Conservation (phyloP, 805 yeast genomes). For the Teunomyces kruisii region DNA sequence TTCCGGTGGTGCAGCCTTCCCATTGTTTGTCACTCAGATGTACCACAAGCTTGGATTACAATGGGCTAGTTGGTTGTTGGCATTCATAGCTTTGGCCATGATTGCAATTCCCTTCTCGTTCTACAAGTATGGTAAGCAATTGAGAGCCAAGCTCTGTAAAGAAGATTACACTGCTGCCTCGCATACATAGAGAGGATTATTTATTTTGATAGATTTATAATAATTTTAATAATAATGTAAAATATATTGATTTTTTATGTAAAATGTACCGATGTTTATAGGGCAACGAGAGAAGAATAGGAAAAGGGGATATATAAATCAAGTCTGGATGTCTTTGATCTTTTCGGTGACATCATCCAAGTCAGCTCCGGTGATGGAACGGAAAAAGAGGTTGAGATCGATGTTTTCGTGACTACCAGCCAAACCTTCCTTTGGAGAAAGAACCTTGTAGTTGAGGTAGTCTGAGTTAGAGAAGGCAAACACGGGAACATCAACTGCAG, state of each 20-base stretch:
- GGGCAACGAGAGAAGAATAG: not conserved
- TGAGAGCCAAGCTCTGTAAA: conserved; percentile 66
- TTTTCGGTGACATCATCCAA: conserved; percentile 49
- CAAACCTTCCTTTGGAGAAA: conserved; percentile 42
- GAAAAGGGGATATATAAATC: not conserved
- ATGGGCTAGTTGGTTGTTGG: conserved; percentile 81
- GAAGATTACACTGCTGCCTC: conserved; percentile 50
- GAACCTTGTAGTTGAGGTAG: conserved; percentile 36
- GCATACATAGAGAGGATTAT: not conserved
- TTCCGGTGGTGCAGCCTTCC: conserved; percentile 87
- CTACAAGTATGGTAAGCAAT: conserved; percentile 60
- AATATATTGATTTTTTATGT: not conserved
- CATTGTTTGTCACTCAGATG: conserved; percentile 80
- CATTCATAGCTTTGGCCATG: conserved; percentile 78
- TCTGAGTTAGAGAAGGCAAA: conserved; percentile 72
- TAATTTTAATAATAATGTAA: not conserved
- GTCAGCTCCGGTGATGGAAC: conserved; percentile 47
- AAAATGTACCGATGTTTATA: not conserved
- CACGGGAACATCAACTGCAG: conserved; percentile 92
- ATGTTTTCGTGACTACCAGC: conserved; percentile 85
- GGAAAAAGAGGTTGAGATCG: conserved; percentile 79
- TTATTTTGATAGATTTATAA: not conserved
- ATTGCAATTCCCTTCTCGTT: conserved; percentile 69
- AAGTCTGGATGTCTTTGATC: conserved; percentile 45
- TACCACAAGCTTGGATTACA: conserved; percentile 69